Base-by-base conservation (phyloP, 495 filamentous ascomycete species). In the Letharia lupina region DNA sequence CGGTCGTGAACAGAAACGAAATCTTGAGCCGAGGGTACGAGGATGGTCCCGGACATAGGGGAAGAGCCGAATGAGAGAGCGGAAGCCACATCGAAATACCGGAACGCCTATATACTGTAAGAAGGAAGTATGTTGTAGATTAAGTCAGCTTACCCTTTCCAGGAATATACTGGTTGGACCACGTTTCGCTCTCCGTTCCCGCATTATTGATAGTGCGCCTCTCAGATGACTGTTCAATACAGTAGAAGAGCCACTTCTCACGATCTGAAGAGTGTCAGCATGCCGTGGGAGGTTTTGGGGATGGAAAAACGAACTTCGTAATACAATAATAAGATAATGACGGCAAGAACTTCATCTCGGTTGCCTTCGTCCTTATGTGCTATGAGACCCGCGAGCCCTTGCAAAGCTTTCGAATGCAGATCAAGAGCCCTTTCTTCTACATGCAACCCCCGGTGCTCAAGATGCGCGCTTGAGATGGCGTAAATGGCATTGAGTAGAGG, bases 41-140 rank as follows among this genome's bases (percentile, higher is more conserved):
- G 61, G 7, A 82, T 82, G 16, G 82, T 80, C 4, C 75, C 77
- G 13, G 80, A 82, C 59, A 85, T 76, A 5, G 84, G 83, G 11
- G 83, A 73, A 11, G 83, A 82, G 65, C 83, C 84, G 52, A 85
- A 78, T n/a, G 84, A 87, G 54, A 87, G 74, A 10, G 84, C 84
- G 12, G 83, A 79, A 28, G 86, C 84, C 20, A 87, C 84, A 70
- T 87, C 84, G 73, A 86, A 87, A 68, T 86, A 87, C 9, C 83
- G 79, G 65, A 87, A 87, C 4, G 83, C 83, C 82, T 86, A 52
- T 5, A 45, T 39, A 20, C 3, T 8, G 60, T 61, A 11, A 70
- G 54, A 48, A 16, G 10, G n/a, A 69, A 42, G n/a, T 16, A 54
- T 57, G 37, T 11, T 60, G 20, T 33, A 45, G 10, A n/a, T 35